Evolutionary conservation across 768 basidiomycete species (phyloP).

Genomic region (Suillus placidus): DNA sequence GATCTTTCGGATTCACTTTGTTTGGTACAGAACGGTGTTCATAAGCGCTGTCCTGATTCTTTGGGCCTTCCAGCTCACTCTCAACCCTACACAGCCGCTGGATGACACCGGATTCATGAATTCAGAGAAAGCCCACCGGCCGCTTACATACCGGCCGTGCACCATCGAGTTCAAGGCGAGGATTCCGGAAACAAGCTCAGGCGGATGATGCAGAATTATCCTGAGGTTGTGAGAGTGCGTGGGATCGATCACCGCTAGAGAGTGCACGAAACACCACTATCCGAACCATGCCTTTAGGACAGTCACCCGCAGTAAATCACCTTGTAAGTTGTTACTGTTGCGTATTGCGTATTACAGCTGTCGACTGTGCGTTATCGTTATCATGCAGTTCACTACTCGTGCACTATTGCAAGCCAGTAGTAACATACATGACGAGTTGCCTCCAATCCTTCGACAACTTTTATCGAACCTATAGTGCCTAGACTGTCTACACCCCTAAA

Average conservation of each 20-base stretch:
- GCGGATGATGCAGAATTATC: neutral
- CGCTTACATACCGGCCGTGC: constrained; percentile 49
- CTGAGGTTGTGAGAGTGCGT: neutral
- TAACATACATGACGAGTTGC: neutral
- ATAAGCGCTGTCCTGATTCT: constrained; percentile 61
- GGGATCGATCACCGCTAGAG: neutral
- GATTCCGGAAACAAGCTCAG: neutral
- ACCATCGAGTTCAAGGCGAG: constrained; percentile 54
- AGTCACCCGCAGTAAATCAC: neutral
- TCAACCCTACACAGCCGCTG: neutral
- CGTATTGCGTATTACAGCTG: neutral
- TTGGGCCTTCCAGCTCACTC: constrained; percentile 36
- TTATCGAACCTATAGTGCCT: too few species aligned
- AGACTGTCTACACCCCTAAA: too few species aligned
- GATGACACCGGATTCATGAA: constrained; percentile 58
- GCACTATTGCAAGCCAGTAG: neutral
- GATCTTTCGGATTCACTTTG: neutral
- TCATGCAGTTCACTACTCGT: neutral
- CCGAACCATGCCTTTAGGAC: neutral
- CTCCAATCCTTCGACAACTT: neutral
- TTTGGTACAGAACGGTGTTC: constrained; percentile 50
- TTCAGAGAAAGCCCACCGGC: neutral
- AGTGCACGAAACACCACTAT: neutral
- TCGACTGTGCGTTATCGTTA: neutral
- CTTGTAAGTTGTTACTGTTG: neutral